Evolutionary conservation across 371 early-diverging fungal genomes (phyloP), one percentile per base, ranked within the genome.

Genomic region (Blakeslea trispora): DNA sequence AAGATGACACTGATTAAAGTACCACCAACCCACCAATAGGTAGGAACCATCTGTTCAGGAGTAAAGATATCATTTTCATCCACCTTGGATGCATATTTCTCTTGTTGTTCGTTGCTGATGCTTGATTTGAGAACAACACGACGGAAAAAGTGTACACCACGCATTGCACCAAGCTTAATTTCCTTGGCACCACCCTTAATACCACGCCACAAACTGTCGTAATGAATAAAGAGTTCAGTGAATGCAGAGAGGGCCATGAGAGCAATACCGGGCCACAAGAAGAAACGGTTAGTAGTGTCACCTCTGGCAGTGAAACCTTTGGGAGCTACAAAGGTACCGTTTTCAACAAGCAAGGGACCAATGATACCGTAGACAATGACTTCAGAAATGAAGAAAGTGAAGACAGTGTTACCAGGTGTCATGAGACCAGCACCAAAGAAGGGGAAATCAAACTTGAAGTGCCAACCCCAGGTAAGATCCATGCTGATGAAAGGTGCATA

Each of bases 391-490:
- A 86, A 81, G 71, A 88, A 83, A 13, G 85, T 74, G 41, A 70
- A 45, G 32, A 79, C 83, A 28, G 87, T 85, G 57, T 60, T 68
- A 24, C 74, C 74, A 28, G 84, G 84, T 19, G 79, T 82, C 80
- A 90, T 77, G 50, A 88, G 56, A 56, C 90, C 90, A 59, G 87
- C 85, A 46, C 88, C 90, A 51, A 84, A 72, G 77, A 90, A 90
- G 28, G 90, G 84, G 40, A 69, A 76, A 47, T 83, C 81, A 52
- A 59, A 79, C 37, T 59, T 62, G 53, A 85, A 72, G 31, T 53
- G 47, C 86, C 86, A 90, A 0, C 77, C 71, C 88, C 88, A 90
- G 0, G 24, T 39, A 0, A 19, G 43, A 68, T 85, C 85, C 28
- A 83, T 83, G 15, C 63, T 69, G 67, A 76, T 72, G 55, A 86